Percentiles rank a stretch among this genome's conserved stretches.
These are phyloP conservation scores for Henckelia pumila DNA, from an alignment of 257 asterid species.

Conservation along the genomic window DNA sequence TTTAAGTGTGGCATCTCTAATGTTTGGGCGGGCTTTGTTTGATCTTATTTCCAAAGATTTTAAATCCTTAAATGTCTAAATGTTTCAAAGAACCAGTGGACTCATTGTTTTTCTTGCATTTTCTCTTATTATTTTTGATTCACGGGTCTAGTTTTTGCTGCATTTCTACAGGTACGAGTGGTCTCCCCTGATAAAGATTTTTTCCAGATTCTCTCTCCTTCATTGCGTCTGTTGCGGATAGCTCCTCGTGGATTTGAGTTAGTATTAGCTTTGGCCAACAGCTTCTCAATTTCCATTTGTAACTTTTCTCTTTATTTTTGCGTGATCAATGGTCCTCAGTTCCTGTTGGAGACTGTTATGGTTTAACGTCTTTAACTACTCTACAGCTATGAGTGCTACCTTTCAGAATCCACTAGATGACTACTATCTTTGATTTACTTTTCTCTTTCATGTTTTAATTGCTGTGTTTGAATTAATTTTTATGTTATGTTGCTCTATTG, in stretches of 20 bases:
- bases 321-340: constrained; percentile 8
- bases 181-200: constrained; percentile 99
- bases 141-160: constrained; percentile 25
- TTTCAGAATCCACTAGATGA: constrained; percentile 4
- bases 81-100: constrained; percentile 17
- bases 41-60: constrained; percentile 7
- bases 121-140: constrained; percentile 19
- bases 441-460: background rate
- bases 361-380: constrained; percentile 14
- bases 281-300: constrained; percentile 18
- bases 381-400: constrained; percentile 7
- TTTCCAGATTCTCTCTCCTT: constrained; percentile 93
- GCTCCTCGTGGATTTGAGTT: constrained; percentile 97
- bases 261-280: constrained; percentile 36
- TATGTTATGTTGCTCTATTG: constrained; percentile 4
- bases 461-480: constrained; percentile 3
- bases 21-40: background rate
- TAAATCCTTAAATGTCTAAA: constrained; percentile 7
- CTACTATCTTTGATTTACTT: background rate
- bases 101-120: constrained; percentile 12
- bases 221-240: constrained; percentile 89
- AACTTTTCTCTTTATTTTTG: constrained; percentile 21
- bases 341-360: background rate
- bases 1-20: too few species aligned
- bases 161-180: constrained; percentile 77